Evolutionary conservation across 2,329 filamentous ascomycete genomes (phyloP).

Genomic region (Arthrobotrys musiformis): DNA sequence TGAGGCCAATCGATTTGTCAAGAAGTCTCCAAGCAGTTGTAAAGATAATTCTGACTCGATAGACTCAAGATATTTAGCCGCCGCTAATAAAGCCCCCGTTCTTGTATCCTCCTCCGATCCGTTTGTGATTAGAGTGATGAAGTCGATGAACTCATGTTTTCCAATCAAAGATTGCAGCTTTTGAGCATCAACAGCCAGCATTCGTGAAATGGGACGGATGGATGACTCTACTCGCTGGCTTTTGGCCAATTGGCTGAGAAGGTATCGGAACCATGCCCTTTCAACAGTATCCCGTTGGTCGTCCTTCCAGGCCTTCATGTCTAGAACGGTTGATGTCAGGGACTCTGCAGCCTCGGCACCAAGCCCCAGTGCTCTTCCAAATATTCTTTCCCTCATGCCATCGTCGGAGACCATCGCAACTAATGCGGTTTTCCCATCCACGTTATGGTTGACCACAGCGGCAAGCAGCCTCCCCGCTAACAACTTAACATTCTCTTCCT

Average conservation of each 20-base stretch:
- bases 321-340: slow-evolving; percentile 56
- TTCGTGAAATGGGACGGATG: slow-evolving; percentile 56
- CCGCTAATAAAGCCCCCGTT: slow-evolving; percentile 58
- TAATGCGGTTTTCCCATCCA: slow-evolving; percentile 55
- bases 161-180: slow-evolving; percentile 55
- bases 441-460: slow-evolving; percentile 53
- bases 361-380: slow-evolving; percentile 43
- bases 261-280: slow-evolving; percentile 57
- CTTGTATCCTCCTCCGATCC: slow-evolving; percentile 55
- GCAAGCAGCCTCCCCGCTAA: slow-evolving; percentile 57
- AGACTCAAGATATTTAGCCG: slow-evolving; percentile 58
- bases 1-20: slow-evolving; percentile 78
- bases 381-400: slow-evolving; percentile 34
- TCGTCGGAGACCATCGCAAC: slow-evolving; percentile 27
- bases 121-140: slow-evolving; percentile 56
- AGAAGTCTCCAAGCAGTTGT: slow-evolving; percentile 58
- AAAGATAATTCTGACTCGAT: slow-evolving; percentile 54
- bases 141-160: slow-evolving; percentile 56
- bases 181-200: slow-evolving; percentile 56
- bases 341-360: slow-evolving; percentile 57
- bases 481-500: background rate
- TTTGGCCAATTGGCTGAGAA: slow-evolving; percentile 49
- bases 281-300: slow-evolving; percentile 45
- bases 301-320: slow-evolving; percentile 56
- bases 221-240: slow-evolving; percentile 22